These are phyloP conservation scores for Lachnellula hyalina DNA, from an alignment of 2,329 filamentous ascomycete genomes.

Conservation along the genomic window DNA sequence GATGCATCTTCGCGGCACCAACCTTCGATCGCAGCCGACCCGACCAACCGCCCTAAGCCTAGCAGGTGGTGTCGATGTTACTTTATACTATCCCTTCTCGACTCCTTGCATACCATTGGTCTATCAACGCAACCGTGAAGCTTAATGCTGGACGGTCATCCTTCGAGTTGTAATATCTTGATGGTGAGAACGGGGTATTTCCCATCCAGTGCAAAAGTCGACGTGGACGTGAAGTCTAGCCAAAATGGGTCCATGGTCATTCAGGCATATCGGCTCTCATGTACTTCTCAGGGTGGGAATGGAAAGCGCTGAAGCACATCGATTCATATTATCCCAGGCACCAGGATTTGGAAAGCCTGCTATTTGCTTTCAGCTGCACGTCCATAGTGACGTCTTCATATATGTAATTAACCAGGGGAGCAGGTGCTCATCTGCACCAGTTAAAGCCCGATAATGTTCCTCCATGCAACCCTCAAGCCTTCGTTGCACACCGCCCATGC, in stretches of 20 bases:
- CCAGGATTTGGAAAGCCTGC: neutral
- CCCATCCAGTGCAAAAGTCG: too few relatives aligned
- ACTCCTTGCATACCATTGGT: too few relatives aligned
- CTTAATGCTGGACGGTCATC: neutral
- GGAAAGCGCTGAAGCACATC: neutral
- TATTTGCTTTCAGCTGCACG: neutral
- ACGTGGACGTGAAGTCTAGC: too few relatives aligned
- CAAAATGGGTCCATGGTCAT: too few relatives aligned
- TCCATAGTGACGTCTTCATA: neutral
- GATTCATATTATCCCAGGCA: neutral
- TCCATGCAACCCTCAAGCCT: neutral
- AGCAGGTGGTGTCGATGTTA: neutral
- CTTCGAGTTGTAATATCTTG: neutral
- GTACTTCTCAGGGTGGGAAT: neutral
- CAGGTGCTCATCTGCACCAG: neutral
- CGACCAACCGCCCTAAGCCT: neutral
- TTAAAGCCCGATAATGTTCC: neutral
- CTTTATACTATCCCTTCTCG: neutral
- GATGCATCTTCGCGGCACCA: neutral
- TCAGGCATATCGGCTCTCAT: too few relatives aligned
- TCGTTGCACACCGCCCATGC: neutral
- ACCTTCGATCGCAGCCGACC: neutral
- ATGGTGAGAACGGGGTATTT: neutral
- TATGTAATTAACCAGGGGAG: neutral
- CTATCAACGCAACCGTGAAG: neutral